Evolutionary conservation across 1,139 yeast genomes (phyloP), one percentile per base, ranked within the genome.

Genomic region (Hyphopichia burtonii): DNA sequence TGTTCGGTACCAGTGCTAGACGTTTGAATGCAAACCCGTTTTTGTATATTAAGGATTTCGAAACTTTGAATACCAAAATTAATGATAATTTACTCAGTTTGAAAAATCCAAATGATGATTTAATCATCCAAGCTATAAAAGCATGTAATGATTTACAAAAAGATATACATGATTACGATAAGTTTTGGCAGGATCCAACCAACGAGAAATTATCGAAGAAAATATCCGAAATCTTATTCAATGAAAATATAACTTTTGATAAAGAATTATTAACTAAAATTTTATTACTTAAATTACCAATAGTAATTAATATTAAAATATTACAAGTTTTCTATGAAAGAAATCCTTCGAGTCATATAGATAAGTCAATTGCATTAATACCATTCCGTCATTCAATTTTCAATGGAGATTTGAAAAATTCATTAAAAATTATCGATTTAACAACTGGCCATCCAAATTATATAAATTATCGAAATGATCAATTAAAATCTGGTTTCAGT

Each of bases 371-470:
- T 2, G 83, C 86, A 1, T 65, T 83, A 61, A 74, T 85, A 19
- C 86, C 91, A 0, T 77, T 86, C 45, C 65, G 93, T 17, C 61
- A 72, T 36, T 71, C 83, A 6, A 61, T 85, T 1, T 82, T 74
- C 61, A 71, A 78, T 47, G 86, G 82, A 2, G 83, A 84, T 43
- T 71, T 83, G 44, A 67, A 71, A 31, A 68, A 68, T 36, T 87
- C 90, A 0, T 61, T 85, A 34, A 71, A 69, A 39, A 58, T 84
- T 34, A 70, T 86, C 25, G 88, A 84, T 49, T 55, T 74, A 38
- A 82, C 93, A 0, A 78, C 80, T 2, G 90, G 83, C 1, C 78
- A 80, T 41, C 64, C 71, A 15, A 72, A 77, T 49, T 81, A 78
- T 50, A 58, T 76, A 6, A 52, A 55, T 4, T 44, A 55, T 36